Percentiles rank a stretch among this genome's conserved stretches.
Evolutionary conservation across 306 rosid genomes (phyloP).

Genomic region (Cucurbita pepo): DNA sequence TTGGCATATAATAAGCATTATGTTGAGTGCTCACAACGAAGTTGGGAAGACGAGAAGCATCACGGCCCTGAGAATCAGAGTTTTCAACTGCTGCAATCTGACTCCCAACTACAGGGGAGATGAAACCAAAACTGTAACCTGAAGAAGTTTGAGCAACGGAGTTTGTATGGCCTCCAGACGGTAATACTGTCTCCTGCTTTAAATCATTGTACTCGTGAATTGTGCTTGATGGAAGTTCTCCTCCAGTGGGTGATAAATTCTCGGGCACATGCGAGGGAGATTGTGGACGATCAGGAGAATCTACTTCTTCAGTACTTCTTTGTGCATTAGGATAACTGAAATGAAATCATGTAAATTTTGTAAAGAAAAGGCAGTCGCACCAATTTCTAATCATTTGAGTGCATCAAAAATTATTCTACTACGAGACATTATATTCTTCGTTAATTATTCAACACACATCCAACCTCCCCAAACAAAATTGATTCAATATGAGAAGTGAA

Average conservation of each 20-base stretch:
- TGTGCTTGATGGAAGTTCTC: slow-evolving; percentile 54
- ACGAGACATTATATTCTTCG: too few relatives aligned
- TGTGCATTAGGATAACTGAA: slow-evolving; percentile 41
- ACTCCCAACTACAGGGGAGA: slow-evolving; percentile 63
- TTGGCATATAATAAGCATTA: neutral
- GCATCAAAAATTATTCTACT: too few relatives aligned
- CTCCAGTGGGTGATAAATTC: slow-evolving; percentile 44
- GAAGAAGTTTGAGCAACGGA: slow-evolving; percentile 42
- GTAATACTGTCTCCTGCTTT: slow-evolving; percentile 51
- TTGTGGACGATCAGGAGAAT: slow-evolving; percentile 48
- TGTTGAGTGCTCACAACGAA: slow-evolving; percentile 50
- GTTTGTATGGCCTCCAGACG: slow-evolving; percentile 61
- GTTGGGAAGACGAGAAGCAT: slow-evolving; percentile 61
- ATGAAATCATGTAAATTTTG: neutral
- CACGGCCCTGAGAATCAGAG: slow-evolving; percentile 64
- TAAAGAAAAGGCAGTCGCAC: neutral
- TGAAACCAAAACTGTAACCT: slow-evolving; percentile 54
- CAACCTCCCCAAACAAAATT: neutral
- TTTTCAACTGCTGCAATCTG: slow-evolving; percentile 64
- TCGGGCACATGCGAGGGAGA: slow-evolving; percentile 42
- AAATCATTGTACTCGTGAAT: slow-evolving; percentile 42
- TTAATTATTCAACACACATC: too few relatives aligned
- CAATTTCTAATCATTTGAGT: neutral
- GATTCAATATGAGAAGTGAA: neutral
- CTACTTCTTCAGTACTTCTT: slow-evolving; percentile 38